Evolutionary conservation across 2,329 filamentous ascomycete species (phyloP).

Genomic region (Hortaea werneckii): DNA sequence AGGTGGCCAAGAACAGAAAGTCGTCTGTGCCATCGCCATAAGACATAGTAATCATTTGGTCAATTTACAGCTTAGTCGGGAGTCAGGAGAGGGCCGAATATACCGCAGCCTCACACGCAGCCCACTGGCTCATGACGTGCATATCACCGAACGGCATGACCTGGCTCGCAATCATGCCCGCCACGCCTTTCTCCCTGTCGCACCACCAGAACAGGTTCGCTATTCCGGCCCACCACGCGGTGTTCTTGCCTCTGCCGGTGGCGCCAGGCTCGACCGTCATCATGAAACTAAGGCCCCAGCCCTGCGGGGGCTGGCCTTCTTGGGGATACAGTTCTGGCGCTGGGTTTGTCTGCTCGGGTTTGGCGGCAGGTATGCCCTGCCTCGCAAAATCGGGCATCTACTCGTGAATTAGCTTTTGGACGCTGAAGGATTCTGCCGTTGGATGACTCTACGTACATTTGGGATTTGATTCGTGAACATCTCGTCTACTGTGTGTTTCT

Average conservation of each 20-base stretch:
- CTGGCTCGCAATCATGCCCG: slow-evolving; percentile 29
- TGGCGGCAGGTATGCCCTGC: slow-evolving; percentile 22
- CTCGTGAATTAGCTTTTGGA: background rate
- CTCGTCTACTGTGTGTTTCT: slow-evolving; percentile 45
- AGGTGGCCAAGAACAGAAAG: background rate
- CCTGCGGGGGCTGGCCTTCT: slow-evolving; percentile 44
- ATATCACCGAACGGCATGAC: slow-evolving; percentile 28
- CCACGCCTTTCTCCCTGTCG: slow-evolving; percentile 28
- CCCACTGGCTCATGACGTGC: slow-evolving; percentile 25
- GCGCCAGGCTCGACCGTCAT: slow-evolving; percentile 24
- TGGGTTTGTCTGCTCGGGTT: slow-evolving; percentile 24
- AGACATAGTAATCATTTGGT: background rate
- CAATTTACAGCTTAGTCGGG: background rate
- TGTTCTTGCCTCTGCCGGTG: slow-evolving; percentile 26
- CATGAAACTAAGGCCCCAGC: slow-evolving; percentile 47
- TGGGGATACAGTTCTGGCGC: slow-evolving; percentile 30
- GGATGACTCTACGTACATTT: slow-evolving; percentile 3
- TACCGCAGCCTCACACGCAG: slow-evolving; percentile 22
- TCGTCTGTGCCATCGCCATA: background rate
- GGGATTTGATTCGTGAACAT: slow-evolving; percentile 53
- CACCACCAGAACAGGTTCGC: slow-evolving; percentile 30
- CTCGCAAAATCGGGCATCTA: slow-evolving; percentile 25
- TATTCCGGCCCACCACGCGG: slow-evolving; percentile 27
- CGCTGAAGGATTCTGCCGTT: background rate
- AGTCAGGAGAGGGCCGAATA: slow-evolving; percentile 12